phyloP scores from a whole-genome alignment of 805 yeast species.

The Allodekkera sacchari region DNA sequence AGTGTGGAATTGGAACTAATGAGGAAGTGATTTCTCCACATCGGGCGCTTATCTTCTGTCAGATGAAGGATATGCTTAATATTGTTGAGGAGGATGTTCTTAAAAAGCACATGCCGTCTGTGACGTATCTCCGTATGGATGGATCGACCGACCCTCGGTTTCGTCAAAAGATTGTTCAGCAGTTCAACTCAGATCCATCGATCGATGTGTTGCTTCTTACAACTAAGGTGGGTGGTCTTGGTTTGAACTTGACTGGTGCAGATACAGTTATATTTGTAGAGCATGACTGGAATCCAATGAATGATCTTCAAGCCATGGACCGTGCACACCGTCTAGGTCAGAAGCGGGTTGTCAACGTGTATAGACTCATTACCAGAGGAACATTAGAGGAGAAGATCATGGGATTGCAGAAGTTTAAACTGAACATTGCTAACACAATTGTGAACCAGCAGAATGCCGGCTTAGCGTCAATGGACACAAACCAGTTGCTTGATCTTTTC shows the following conservation, averaged over 20 bases:
- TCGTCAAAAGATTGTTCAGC: constrained; percentile 83
- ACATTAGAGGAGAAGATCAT: constrained; percentile 95
- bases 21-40: constrained; percentile 79
- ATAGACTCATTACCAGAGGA: constrained; percentile 84
- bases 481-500: constrained; percentile 83
- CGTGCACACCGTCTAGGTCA: constrained; percentile 97
- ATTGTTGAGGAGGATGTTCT: constrained; percentile 88
- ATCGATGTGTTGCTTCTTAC: constrained; percentile 87
- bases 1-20: constrained; percentile 79
- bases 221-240: constrained; percentile 98
- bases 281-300: constrained; percentile 99
- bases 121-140: constrained; percentile 89
- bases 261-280: constrained; percentile 99
- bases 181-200: constrained; percentile 94
- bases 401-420: constrained; percentile 96
- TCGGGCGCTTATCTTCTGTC: constrained; percentile 91
- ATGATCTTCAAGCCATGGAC: constrained; percentile 98
- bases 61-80: constrained; percentile 94
- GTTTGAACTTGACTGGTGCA: constrained; percentile 94
- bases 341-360: constrained; percentile 95
- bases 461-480: constrained; percentile 91
- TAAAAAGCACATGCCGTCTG: constrained; percentile 78
- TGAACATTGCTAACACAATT: constrained; percentile 93
- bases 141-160: constrained; percentile 90
- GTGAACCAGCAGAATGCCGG: constrained; percentile 98